Evolutionary conservation across 192 early-diverging fungal genomes (phyloP), one percentile per base, ranked within the genome.

Genomic region (Backusella liffmaniae): DNA sequence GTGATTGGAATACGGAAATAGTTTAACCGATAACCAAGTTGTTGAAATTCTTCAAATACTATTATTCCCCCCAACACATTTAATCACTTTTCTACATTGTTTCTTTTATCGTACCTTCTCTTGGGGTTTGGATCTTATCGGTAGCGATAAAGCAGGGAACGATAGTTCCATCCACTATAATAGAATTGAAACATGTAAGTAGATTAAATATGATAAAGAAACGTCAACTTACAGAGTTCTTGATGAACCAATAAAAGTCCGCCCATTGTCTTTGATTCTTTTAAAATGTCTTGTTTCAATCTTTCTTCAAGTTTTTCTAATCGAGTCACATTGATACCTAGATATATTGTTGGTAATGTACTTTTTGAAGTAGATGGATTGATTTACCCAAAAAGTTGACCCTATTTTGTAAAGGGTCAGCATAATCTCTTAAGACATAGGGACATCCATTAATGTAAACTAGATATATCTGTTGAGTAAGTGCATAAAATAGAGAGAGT

Each of bases 181-280:
- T 16, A 44, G 12, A 44, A 16, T 13, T 77, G 23, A 36, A 36
- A 71, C 32, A 35, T 8, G 34, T 46, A 53, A 67, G 35, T 36
- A 32, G 21, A 46, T 59, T 32, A 30, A 23, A 66, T 8, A 6
- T 39, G 12, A 69, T 12, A 1, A 2, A 16, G 7, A 36, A 37
- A 69, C 35, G 1, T 5, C n/a, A 62, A 77, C 80, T 70, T 72
- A 81, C 80, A 67, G 15, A 81, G 42, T 72, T 91, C 90, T 66
- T 91, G 89, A 78, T 91, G 90, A 3, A 89, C 90, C 1, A 91
- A 79, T 12, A 91, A 70, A 26, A 91, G 73, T 1, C 88, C 88
- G 44, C 84, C 84, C 42, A 77, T 81, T 26, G 66, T 67, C 13
- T 34, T 32, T 12, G 80, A 69, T 79, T 91, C 90, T 12, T 80